phyloP scores from a whole-genome alignment of 208 protist species.

The Leishmania tropica region DNA sequence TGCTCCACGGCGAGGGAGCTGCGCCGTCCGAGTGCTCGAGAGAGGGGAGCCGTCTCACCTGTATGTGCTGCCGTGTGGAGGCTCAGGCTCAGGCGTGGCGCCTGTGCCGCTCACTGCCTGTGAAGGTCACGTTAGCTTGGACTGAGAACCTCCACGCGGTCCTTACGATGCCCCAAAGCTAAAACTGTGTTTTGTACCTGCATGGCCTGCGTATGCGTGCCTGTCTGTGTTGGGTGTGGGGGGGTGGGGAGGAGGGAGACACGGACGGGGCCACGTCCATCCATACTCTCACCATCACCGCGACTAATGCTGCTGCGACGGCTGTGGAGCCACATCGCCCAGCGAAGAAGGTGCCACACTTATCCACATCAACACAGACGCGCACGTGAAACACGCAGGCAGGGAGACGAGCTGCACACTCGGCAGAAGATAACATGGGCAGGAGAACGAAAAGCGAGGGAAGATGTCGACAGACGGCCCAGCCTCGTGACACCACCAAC shows the following conservation, averaged over 20 bases:
- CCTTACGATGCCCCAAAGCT: background rate
- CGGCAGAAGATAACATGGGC: background rate
- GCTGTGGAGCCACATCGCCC: background rate
- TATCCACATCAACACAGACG: background rate
- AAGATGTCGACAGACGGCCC: background rate
- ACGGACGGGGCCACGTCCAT: no score
- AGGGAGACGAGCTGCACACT: background rate
- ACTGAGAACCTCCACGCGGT: background rate
- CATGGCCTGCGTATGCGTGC: no score
- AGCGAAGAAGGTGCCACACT: background rate
- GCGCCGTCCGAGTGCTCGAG: background rate
- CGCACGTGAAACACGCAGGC: background rate
- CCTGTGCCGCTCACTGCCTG: background rate
- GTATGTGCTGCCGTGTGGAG: background rate
- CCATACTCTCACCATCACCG: background rate
- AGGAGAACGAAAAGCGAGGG: background rate
- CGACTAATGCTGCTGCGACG: background rate
- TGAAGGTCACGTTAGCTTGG: background rate
- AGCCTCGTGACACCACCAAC: background rate
- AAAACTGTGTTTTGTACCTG: background rate
- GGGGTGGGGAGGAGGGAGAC: background rate
- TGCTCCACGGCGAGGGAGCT: background rate
- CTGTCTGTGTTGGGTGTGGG: background rate
- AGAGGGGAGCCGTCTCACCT: background rate
- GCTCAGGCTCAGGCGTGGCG: background rate